phyloP scores from a whole-genome alignment of 345 rosid species.

The Lepidium didymum region DNA sequence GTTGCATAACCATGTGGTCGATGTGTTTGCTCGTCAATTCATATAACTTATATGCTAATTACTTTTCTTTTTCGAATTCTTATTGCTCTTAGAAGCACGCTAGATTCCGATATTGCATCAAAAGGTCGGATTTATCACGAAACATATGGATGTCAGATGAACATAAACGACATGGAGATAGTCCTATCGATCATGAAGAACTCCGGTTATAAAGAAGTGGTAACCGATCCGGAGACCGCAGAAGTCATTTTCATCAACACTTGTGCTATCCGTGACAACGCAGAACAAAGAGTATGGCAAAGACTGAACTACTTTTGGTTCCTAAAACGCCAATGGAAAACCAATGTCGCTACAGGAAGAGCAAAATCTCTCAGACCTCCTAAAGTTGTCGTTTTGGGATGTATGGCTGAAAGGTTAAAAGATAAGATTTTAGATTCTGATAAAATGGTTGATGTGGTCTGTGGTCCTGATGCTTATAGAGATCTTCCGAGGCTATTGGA shows the following conservation, averaged over 20 bases:
- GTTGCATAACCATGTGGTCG: background rate
- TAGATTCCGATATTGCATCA: slow-evolving; percentile 31
- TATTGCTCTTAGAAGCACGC: slow-evolving; percentile 29
- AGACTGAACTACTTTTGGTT: slow-evolving; percentile 96
- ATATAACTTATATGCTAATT: background rate
- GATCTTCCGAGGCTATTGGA: slow-evolving; percentile 76
- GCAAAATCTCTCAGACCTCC: slow-evolving; percentile 63
- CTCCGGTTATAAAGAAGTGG: slow-evolving; percentile 64
- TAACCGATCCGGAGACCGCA: slow-evolving; percentile 71
- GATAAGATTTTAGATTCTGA: slow-evolving; percentile 86
- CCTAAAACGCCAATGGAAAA: slow-evolving; percentile 83
- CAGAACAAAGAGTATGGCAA: slow-evolving; percentile 95
- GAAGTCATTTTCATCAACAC: slow-evolving; percentile 87
- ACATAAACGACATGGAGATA: slow-evolving; percentile 90
- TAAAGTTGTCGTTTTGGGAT: slow-evolving; percentile 90
- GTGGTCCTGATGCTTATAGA: slow-evolving; percentile 94
- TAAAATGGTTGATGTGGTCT: slow-evolving; percentile 98
- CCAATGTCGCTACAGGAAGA: slow-evolving; percentile 61
- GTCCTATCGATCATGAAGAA: slow-evolving; percentile 83
- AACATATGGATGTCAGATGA: slow-evolving; percentile 97
- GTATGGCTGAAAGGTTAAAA: slow-evolving; percentile 95
- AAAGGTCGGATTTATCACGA: slow-evolving; percentile 85
- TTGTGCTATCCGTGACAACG: slow-evolving; percentile 87
- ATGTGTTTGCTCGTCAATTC: background rate
- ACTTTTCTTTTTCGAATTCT: background rate